Base-by-base conservation (phyloP, 176 grass and related monocot species). In the Olyra latifolia region DNA sequence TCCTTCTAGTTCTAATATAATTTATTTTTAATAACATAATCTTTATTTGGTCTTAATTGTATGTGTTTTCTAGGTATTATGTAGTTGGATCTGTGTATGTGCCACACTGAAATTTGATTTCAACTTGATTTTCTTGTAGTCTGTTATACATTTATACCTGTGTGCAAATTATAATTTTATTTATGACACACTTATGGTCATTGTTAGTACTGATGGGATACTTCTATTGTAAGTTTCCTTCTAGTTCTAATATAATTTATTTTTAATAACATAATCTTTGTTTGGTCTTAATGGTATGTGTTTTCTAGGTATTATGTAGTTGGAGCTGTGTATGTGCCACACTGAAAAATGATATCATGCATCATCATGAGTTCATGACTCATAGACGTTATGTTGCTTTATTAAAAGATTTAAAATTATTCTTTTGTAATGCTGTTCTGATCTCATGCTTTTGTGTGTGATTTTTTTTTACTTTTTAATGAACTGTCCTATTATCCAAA, bases 301-400 rank as follows among this genome's bases (percentile, higher is more conserved):
- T 35, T 71, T 48, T 72, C 10, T 24, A 38, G 65, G 40, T 20
- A 14, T 69, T 70, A 20, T 55, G 5, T 80, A 56, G n/a, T 40
- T 20, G 7, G 27, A 49, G 11, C 17, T 41, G 46, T 50, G 42
- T 69, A 25, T 22, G 50, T 17, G 4, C 30, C 8, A 53, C 2
- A 29, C 35, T 3, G 48, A 39, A 52, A 53, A 25, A 28, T 1
- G 42, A 77, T 45, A 44, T 28, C 24, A 62, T 35, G 75, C 41
- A 77, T 62, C 17, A 48, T 39, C 1, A 42, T 50, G 16, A 50
- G 16, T 50, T 50, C 15, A 50, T 80, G 62, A 52, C 62, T 55
- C 55, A 48, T 53, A 41, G 14, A 80, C 67, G 28, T 76, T 24
- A 45, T 44, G 15, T 61, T 61, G 38, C 42, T 76, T 76, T 23